These are phyloP conservation scores for Beta lomatogona DNA, from an alignment of 179 eudicot genomes.

Conservation along the genomic window DNA sequence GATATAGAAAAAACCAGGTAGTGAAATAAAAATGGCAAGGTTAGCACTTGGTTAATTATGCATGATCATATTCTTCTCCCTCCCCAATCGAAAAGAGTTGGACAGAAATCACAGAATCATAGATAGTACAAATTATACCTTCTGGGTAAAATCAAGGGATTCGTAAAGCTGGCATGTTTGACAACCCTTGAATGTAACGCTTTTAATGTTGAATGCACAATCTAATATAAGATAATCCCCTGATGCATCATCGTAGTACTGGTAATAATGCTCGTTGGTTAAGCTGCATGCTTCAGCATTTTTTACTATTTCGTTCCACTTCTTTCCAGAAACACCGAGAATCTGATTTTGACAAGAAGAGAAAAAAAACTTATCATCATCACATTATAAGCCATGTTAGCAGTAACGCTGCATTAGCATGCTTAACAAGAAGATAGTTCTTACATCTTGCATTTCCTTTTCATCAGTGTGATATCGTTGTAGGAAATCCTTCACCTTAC, in stretches of 20 bases:
- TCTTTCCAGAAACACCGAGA: slow-evolving; percentile 46
- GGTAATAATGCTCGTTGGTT: slow-evolving; percentile 32
- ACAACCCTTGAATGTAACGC: slow-evolving; percentile 46
- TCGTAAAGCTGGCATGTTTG: slow-evolving; percentile 35
- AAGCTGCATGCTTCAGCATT: slow-evolving; percentile 57
- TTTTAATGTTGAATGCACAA: slow-evolving; percentile 44
- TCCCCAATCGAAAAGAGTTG: neutral
- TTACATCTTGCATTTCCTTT: slow-evolving; percentile 26
- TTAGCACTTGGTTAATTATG: neutral
- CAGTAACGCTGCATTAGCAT: neutral
- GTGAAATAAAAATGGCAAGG: neutral
- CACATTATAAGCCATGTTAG: no score
- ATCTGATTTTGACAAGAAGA: slow-evolving; percentile 37
- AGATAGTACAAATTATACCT: slow-evolving; percentile 32
- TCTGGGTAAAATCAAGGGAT: slow-evolving; percentile 35
- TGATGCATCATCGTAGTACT: slow-evolving; percentile 32
- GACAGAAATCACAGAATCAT: neutral
- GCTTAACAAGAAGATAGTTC: slow-evolving; percentile 1
- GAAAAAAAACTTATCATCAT: neutral
- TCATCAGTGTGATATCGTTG: slow-evolving; percentile 43
- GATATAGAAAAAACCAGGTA: neutral
- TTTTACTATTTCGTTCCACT: slow-evolving; percentile 52
- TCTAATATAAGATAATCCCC: slow-evolving; percentile 45
- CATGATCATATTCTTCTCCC: neutral
- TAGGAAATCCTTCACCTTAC: slow-evolving; percentile 55